These are phyloP conservation scores for Podospora bellae-mahoneyi DNA, from an alignment of 495 filamentous ascomycete genomes.

Conservation along the genomic window DNA sequence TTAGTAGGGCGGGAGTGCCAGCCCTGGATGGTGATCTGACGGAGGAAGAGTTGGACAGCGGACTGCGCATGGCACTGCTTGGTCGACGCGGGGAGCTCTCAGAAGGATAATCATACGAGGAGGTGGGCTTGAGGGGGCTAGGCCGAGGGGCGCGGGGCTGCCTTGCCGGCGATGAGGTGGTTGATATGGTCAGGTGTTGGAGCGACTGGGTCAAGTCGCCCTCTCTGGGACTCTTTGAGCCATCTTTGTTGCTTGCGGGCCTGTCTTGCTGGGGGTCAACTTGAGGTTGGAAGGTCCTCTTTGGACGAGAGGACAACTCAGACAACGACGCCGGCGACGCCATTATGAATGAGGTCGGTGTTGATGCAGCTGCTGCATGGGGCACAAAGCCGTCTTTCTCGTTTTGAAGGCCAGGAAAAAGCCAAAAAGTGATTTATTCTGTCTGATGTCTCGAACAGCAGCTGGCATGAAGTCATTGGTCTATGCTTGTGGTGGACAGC, in stretches of 20 bases:
- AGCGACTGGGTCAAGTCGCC: constrained; percentile 41
- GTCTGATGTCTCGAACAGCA: background rate
- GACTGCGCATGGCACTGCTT: constrained; percentile 45
- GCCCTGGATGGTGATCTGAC: constrained; percentile 43
- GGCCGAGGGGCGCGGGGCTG: constrained; percentile 28
- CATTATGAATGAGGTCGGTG: constrained; percentile 8
- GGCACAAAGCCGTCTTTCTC: background rate
- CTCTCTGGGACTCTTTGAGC: constrained; percentile 13
- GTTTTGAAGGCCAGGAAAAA: background rate
- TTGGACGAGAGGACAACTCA: background rate
- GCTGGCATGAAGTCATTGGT: constrained; percentile 19
- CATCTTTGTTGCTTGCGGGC: constrained; percentile 16
- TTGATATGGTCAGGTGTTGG: constrained; percentile 40
- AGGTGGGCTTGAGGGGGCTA: constrained; percentile 26
- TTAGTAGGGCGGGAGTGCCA: constrained; percentile 45
- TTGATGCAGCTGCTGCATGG: background rate
- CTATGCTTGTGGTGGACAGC: constrained; percentile 8
- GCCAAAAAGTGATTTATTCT: background rate
- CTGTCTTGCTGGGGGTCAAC: constrained; percentile 11
- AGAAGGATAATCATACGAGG: constrained; percentile 17
- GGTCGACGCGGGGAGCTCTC: constrained; percentile 31
- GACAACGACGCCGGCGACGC: constrained; percentile 4
- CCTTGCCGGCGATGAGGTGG: constrained; percentile 26
- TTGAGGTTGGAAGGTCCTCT: background rate
- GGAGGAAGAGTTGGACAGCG: constrained; percentile 44